A percentile compares a stretch with the other conserved stretches of the same genome.
Conservation (phyloP, 441 rosid genomes). For the Dalechampia spathulata region DNA sequence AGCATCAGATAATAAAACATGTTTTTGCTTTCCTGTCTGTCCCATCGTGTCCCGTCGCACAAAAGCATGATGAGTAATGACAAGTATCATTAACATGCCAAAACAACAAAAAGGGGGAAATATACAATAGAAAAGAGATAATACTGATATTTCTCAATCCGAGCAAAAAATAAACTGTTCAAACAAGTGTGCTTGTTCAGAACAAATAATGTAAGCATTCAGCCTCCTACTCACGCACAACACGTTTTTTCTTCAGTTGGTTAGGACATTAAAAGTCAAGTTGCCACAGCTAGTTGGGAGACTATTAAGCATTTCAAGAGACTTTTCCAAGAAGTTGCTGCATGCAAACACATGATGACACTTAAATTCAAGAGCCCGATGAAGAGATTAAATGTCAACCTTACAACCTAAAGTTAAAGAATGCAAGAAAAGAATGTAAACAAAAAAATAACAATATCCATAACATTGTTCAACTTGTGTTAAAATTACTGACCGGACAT, state of each 20-base stretch:
- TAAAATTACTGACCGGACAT: slow-evolving; percentile 29
- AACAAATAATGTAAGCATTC: too few relatives aligned
- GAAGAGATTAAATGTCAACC: neutral
- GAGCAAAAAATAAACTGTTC: too few relatives aligned
- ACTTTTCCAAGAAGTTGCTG: neutral
- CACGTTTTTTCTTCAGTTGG: too few relatives aligned
- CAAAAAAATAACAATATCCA: neutral
- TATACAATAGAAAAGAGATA: too few relatives aligned
- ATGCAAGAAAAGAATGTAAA: neutral
- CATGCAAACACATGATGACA: neutral
- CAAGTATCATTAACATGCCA: too few relatives aligned
- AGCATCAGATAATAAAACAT: too few relatives aligned
- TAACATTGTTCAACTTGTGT: slow-evolving; percentile 9
- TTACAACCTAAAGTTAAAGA: neutral
- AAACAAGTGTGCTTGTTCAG: too few relatives aligned
- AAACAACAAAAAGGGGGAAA: too few relatives aligned
- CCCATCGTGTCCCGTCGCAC: too few relatives aligned
- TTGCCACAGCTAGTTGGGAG: neutral
- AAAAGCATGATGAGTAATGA: neutral
- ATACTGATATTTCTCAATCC: too few relatives aligned
- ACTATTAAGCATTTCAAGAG: neutral
- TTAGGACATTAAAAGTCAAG: neutral
- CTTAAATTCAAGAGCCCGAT: neutral
- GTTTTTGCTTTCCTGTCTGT: too few relatives aligned
- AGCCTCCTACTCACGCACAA: too few relatives aligned